A percentile compares a stretch with the other conserved stretches of the same genome.
phyloP scores from a whole-genome alignment of 1,139 yeast genomes.

The Zygosaccharomyces pseudobailii region DNA sequence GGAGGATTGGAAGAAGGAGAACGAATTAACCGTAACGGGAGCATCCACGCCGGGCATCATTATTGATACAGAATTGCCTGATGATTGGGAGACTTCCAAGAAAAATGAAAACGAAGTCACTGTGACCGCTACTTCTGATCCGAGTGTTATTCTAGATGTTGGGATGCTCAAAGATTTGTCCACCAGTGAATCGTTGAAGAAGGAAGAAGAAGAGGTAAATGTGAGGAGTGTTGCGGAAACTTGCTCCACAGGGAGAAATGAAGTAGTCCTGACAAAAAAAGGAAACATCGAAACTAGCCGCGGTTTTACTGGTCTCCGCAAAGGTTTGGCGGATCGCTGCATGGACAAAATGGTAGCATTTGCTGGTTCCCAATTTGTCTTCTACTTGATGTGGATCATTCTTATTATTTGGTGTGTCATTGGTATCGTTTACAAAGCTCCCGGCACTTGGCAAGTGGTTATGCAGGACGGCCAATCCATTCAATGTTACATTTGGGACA shows the following conservation, averaged over 20 bases:
- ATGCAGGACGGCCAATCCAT: conserved; percentile 42
- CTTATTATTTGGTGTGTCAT: conserved; percentile 35
- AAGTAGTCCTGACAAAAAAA: conserved; percentile 8
- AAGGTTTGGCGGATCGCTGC: conserved; percentile 18
- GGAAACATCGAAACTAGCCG: conserved; percentile 19
- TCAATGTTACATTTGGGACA: conserved; percentile 39
- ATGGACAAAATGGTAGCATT: conserved; percentile 24
- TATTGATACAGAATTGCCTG: too few relatives aligned
- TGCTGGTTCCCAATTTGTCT: conserved; percentile 33
- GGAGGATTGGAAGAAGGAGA: background rate
- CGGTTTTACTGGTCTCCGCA: conserved; percentile 27
- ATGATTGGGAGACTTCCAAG: background rate
- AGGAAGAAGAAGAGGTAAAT: too few relatives aligned
- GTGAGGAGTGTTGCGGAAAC: too few relatives aligned
- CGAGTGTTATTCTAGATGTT: too few relatives aligned
- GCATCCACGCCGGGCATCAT: too few relatives aligned
- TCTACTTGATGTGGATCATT: conserved; percentile 27
- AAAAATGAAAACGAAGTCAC: background rate
- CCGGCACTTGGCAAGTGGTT: conserved; percentile 39
- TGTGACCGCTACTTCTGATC: background rate
- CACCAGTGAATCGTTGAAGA: too few relatives aligned
- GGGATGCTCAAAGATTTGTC: too few relatives aligned
- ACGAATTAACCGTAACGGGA: too few relatives aligned
- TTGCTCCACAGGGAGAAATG: background rate
- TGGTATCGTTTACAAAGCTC: conserved; percentile 33